Base-by-base conservation (phyloP, 441 rosid genomes). In the Flueggea neowawraea region DNA sequence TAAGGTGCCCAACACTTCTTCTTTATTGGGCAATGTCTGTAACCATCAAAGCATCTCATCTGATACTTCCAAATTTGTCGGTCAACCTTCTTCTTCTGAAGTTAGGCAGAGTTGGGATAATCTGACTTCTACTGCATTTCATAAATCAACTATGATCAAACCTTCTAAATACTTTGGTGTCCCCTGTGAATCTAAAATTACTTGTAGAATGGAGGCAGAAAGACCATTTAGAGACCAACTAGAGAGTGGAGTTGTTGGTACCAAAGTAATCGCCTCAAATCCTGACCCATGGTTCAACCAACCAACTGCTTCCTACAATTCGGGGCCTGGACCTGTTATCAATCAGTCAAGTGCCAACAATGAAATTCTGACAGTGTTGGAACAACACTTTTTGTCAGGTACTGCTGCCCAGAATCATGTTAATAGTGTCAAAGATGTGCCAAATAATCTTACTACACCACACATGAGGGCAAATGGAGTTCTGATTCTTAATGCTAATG, bases 251-350 rank as follows among this genome's bases (percentile, higher is more conserved):
- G 73, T 36, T 70, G 70, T 73, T 48, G 73, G 81, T 14, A 74
- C 79, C 67, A 78, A 82, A 73, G 74, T 75, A 16, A 68, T 72
- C 50, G 69, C 79, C 50, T 65, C 80, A 6, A 79, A 76, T 65
- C 76, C 72, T 8, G 79, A 77, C 51, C 63, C 68, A 9, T 76
- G 84, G 87, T 57, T 68, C 58, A 78, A 79, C 61, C 85, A 82
- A 67, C 86, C 66, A 63, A 72, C 67, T 75, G 63, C 86, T 49
- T 73, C 75, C 55, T 44, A 49, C 51, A 62, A 68, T 67, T 71
- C 66, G 7, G 62, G 69, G 64, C 47, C 73, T 56, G 60, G 62
- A 58, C 70, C 78, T 45, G 31, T 36, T 60, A 48, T 47, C 61
- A 53, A 60, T 64, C 78, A 67, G 57, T 58, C 69, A 15, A 52